Evolutionary conservation across 768 basidiomycete genomes (phyloP).

Genomic region (Filobasidium wieringae): DNA sequence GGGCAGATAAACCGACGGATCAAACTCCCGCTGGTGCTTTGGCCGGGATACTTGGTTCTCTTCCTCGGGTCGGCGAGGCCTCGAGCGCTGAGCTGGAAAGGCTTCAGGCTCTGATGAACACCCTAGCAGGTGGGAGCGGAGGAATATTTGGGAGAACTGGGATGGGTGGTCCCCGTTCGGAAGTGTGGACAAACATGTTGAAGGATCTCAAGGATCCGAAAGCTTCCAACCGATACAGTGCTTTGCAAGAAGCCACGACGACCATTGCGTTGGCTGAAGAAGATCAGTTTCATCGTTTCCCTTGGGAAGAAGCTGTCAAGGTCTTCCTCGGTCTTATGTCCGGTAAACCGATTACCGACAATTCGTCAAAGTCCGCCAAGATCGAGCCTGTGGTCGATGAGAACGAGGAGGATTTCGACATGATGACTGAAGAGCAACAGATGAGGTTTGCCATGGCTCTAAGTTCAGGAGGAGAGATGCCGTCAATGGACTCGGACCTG

Average conservation of each 20-base stretch:
- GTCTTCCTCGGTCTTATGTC: slow-evolving; percentile 86
- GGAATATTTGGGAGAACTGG: slow-evolving; percentile 45
- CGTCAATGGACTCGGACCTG: slow-evolving; percentile 61
- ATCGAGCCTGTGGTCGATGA: slow-evolving; percentile 23
- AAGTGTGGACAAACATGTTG: slow-evolving; percentile 49
- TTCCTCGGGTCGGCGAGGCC: neutral
- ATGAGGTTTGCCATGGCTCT: slow-evolving; percentile 78
- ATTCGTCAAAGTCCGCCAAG: slow-evolving; percentile 18
- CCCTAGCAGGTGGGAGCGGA: slow-evolving; percentile 41
- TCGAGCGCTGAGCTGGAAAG: neutral
- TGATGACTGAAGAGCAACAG: slow-evolving; percentile 59
- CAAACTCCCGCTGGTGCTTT: neutral
- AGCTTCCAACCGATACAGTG: slow-evolving; percentile 52
- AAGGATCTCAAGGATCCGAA: slow-evolving; percentile 58
- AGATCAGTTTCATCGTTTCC: slow-evolving; percentile 92
- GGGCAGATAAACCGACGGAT: neutral
- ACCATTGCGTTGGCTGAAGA: slow-evolving; percentile 91
- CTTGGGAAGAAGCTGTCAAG: slow-evolving; percentile 77
- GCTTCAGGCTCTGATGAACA: slow-evolving; percentile 28
- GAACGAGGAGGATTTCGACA: slow-evolving; percentile 45
- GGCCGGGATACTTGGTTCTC: neutral
- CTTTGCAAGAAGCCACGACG: slow-evolving; percentile 89
- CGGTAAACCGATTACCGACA: slow-evolving; percentile 35
- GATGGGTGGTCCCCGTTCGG: slow-evolving; percentile 45
- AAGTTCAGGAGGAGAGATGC: slow-evolving; percentile 43